Evolutionary conservation across 495 filamentous ascomycete genomes (phyloP), one percentile per base, ranked within the genome.

Genomic region (Amniculicola lignicola): DNA sequence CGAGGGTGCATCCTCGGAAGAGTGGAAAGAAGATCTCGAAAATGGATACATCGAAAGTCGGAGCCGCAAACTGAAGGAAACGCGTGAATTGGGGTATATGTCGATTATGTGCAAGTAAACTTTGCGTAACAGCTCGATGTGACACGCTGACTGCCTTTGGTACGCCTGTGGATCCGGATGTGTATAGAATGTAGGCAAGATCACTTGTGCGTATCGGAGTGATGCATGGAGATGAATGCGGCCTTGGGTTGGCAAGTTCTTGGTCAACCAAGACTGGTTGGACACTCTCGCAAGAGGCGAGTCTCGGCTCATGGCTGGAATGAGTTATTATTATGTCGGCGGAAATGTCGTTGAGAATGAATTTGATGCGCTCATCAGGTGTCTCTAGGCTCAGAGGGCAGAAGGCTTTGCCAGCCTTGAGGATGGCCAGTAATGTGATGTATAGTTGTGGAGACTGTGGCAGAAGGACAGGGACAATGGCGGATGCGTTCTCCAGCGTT

Each of bases 151-250:
- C 90, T 0, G 90, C 90, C 72, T 96, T 96, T 1, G 90, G 90
- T 3, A 79, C 79, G n/a, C 90, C 90, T 0, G 89, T 95, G 4
- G 88, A 90, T 11, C 90, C 90, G 12, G 85, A 90, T 0, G 90
- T 96, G 62, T 95, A 96, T 81, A 95, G 87, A 37, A 96, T 79
- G 69, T 95, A 96, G 15, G 89, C 90, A 5, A 88, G 62, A 59
- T 88, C 76, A 21, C 50, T 23, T 18, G 62, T 62, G 14, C 61
- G 55, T 42, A 61, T 25, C 18, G 28, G 3, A 2, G 18, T 19
- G 2, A 16, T n/a, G 39, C 16, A 1, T 48, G 44, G 15, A 29
- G 48, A n/a, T 23, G n/a, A 10, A 43, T 2, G 14, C 2, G 7
- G n/a, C 7, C 3, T 16, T n/a, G 36, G 9, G 9, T 47, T 39